Conservation (phyloP, 2,329 filamentous ascomycete species). For the Penicillium capsulatum region DNA sequence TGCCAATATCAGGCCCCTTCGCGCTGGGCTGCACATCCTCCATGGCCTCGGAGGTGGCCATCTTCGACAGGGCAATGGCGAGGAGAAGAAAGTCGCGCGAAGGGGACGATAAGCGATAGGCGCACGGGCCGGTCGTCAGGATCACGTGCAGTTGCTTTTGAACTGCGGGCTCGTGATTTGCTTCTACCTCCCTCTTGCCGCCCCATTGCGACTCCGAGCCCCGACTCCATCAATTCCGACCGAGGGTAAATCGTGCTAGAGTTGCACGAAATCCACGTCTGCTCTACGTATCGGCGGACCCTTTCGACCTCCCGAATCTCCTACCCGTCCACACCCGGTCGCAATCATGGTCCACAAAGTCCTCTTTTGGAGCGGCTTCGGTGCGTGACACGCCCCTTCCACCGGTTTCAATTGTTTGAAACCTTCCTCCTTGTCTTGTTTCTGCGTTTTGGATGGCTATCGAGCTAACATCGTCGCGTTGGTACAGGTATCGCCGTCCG, state of each 20-base stretch:
- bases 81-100: slow-evolving; percentile 15
- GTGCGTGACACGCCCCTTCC: slow-evolving; percentile 52
- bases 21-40: slow-evolving; percentile 25
- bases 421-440: too few relatives aligned
- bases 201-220: slow-evolving; percentile 25
- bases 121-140: slow-evolving; percentile 4
- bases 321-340: slow-evolving; percentile 21
- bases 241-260: slow-evolving; percentile 13
- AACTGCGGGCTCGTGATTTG: slow-evolving; percentile 38
- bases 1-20: slow-evolving; percentile 31
- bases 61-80: slow-evolving; percentile 14
- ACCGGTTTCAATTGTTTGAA: too few relatives aligned
- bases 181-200: slow-evolving; percentile 26
- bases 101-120: slow-evolving; percentile 20
- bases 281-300: slow-evolving; percentile 5
- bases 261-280: slow-evolving; percentile 4
- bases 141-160: slow-evolving; percentile 27
- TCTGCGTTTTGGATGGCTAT: not conserved
- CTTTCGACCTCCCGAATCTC: slow-evolving; percentile 4
- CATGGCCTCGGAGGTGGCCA: slow-evolving; percentile 34
- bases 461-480: slow-evolving; percentile 13
- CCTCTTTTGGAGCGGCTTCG: slow-evolving; percentile 67
- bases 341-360: slow-evolving; percentile 49
- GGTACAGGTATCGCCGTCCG: slow-evolving; percentile 77
- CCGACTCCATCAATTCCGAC: slow-evolving; percentile 18